A percentile compares a stretch with the other conserved stretches of the same genome.
These are phyloP conservation scores for Cordyceps javanica DNA, from an alignment of 2,329 filamentous ascomycete species.

Conservation along the genomic window DNA sequence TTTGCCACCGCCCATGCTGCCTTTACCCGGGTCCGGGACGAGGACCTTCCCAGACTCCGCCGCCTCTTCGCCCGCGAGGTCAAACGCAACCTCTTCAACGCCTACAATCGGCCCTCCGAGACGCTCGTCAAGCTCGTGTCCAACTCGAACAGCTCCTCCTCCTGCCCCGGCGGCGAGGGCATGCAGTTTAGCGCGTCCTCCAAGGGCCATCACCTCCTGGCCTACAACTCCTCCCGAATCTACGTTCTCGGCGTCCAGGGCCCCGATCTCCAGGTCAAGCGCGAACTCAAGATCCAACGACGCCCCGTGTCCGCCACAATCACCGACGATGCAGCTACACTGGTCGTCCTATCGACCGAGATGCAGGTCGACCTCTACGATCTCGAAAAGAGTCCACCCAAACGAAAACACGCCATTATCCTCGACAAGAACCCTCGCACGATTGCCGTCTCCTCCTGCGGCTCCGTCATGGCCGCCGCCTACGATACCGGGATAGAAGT, in stretches of 20 bases:
- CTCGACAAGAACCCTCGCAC: constrained; percentile 73
- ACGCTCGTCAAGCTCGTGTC: constrained; percentile 76
- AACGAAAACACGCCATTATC: constrained; percentile 66
- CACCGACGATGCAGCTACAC: constrained; percentile 66
- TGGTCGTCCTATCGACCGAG: constrained; percentile 75
- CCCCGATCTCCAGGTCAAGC: constrained; percentile 55
- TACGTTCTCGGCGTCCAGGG: constrained; percentile 66
- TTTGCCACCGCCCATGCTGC: constrained; percentile 45
- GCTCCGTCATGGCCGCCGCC: constrained; percentile 74
- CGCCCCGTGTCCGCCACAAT: constrained; percentile 73
- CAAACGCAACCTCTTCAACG: constrained; percentile 71
- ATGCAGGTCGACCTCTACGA: constrained; percentile 86
- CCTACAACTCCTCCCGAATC: constrained; percentile 79
- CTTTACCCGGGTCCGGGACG: constrained; percentile 33
- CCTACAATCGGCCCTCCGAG: constrained; percentile 62
- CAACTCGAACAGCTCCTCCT: constrained; percentile 76
- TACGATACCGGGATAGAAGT: constrained; percentile 89
- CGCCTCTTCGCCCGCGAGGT: constrained; percentile 62
- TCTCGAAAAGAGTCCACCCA: constrained; percentile 57
- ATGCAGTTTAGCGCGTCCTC: constrained; percentile 80
- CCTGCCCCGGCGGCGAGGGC: constrained; percentile 75
- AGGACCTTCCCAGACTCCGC: constrained; percentile 55
- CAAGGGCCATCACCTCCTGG: constrained; percentile 66
- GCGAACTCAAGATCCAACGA: constrained; percentile 74
- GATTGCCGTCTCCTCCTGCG: constrained; percentile 75